Base-by-base conservation (phyloP, 78 protist species). In the Cavenderia fasciculata region DNA sequence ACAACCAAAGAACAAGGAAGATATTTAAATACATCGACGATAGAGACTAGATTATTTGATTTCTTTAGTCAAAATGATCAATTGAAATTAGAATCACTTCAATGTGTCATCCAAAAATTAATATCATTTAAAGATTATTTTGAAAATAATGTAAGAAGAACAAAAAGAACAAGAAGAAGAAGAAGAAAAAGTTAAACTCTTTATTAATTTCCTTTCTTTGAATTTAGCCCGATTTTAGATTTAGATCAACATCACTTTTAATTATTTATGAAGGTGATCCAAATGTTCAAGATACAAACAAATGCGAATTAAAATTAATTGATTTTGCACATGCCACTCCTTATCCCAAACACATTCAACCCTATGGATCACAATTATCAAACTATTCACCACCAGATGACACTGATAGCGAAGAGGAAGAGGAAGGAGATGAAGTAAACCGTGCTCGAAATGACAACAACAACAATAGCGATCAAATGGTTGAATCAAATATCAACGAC, bases 241-340 rank as follows among this genome's bases (percentile, higher is more conserved):
- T 79, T 66, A 63, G 88, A 52, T 79, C 88, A 63, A 79, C 65
- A 31, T 79, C 88, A 49, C 34, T 79, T 27, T 25, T 79, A 36
- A 65, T 79, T 11, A 68, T 79, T 25, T 79, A 79, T 66, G 88
- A 79, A 66, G 88, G 88, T 43, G 88, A 79, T 79, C 44, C 49
- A 16, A n/a, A 8, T 47, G 27, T 19, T n/a, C 11, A 23, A 4
- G 29, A 40, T 27, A 29, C 51, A 38, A 73, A 38, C n/a, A 79
- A 31, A 54, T 79, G 74, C 29, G 88, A 79, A 40, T 65, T 79
- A 14, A 62, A 76, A 54, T 41, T 79, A 25, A 79, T 79, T 18
- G 88, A 79, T 33, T 79, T 79, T 70, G 57, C 88, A 6, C 88
- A 79, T 66, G 41, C 88, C 7, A 66, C 36, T 46, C 29, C 25